phyloP scores from a whole-genome alignment of 352 stramenopile species.

The Phytophthora multivora region DNA sequence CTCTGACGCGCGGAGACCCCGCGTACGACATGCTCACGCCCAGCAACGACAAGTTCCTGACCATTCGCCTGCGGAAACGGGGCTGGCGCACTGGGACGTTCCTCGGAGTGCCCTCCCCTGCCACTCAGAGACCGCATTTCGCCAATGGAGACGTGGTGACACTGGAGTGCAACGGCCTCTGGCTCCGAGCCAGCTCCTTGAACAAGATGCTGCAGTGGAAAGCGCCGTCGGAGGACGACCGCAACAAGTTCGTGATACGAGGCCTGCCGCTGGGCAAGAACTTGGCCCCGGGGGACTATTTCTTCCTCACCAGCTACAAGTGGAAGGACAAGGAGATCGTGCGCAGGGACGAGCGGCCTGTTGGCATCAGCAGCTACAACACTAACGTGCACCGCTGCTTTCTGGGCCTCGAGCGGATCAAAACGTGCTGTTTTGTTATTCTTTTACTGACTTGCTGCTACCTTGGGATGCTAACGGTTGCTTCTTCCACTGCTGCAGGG shows the following conservation, averaged over 20 bases:
- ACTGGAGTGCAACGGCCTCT: slow-evolving; percentile 87
- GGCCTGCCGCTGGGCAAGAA: slow-evolving; percentile 76
- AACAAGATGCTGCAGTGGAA: slow-evolving; percentile 91
- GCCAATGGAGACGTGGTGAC: slow-evolving; percentile 88
- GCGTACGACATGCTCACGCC: slow-evolving; percentile 85
- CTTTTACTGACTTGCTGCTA: neutral
- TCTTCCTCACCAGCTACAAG: slow-evolving; percentile 87
- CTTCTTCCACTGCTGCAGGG: slow-evolving; percentile 33
- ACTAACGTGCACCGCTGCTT: slow-evolving; percentile 85
- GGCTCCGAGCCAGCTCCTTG: slow-evolving; percentile 73
- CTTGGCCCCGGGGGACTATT: slow-evolving; percentile 80
- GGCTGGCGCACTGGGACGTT: slow-evolving; percentile 56
- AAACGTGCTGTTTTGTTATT: slow-evolving; percentile 46
- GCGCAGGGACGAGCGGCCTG: slow-evolving; percentile 74
- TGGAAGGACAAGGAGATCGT: slow-evolving; percentile 90
- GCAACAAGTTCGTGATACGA: slow-evolving; percentile 88
- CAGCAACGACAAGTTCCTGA: slow-evolving; percentile 86
- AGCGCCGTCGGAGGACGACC: slow-evolving; percentile 79
- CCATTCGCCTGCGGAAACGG: slow-evolving; percentile 79
- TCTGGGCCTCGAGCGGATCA: slow-evolving; percentile 81
- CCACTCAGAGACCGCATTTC: slow-evolving; percentile 68
- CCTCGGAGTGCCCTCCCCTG: slow-evolving; percentile 30
- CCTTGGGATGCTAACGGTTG: slow-evolving; percentile 7
- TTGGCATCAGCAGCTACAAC: slow-evolving; percentile 85
- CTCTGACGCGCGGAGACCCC: slow-evolving; percentile 68